Evolutionary conservation across 805 yeast species (phyloP).

Genomic region (Lipomyces kockii): DNA sequence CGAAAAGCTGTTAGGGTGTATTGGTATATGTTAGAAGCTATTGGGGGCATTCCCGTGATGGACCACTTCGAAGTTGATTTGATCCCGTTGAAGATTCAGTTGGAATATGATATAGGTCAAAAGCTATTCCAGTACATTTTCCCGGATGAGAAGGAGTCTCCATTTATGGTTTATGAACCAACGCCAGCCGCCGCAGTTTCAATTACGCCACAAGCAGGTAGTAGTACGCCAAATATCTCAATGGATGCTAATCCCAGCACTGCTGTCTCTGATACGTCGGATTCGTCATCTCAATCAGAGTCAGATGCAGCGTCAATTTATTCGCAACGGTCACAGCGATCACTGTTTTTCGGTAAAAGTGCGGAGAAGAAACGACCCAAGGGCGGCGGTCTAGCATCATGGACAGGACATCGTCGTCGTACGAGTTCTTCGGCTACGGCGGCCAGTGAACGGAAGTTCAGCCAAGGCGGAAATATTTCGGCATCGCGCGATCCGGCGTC

Average conservation of each 20-base stretch:
- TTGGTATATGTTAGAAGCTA: constrained; percentile 84
- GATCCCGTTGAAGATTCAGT: constrained; percentile 69
- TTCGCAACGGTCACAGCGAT: background rate
- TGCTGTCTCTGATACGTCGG: constrained; percentile 8
- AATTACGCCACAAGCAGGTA: background rate
- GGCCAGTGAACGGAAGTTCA: background rate
- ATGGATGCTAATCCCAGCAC: background rate
- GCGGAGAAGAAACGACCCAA: background rate
- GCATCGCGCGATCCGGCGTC: constrained; percentile 2
- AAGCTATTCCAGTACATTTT: constrained; percentile 70
- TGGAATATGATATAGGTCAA: constrained; percentile 73
- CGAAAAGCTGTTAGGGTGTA: constrained; percentile 51
- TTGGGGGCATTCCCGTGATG: constrained; percentile 89
- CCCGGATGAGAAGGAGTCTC: constrained; percentile 54
- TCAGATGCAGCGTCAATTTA: constrained; percentile 5
- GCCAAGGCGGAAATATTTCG: background rate
- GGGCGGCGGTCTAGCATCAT: background rate
- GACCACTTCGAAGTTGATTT: constrained; percentile 63
- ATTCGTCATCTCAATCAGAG: constrained; percentile 1
- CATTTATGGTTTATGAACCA: constrained; percentile 31
- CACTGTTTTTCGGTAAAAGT: background rate
- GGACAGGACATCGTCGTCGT: background rate
- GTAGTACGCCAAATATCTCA: background rate
- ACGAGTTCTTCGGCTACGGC: background rate
- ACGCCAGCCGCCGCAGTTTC: background rate